Conservation (phyloP, 192 early-diverging fungal species). For the Chytriomyces sp. region DNA sequence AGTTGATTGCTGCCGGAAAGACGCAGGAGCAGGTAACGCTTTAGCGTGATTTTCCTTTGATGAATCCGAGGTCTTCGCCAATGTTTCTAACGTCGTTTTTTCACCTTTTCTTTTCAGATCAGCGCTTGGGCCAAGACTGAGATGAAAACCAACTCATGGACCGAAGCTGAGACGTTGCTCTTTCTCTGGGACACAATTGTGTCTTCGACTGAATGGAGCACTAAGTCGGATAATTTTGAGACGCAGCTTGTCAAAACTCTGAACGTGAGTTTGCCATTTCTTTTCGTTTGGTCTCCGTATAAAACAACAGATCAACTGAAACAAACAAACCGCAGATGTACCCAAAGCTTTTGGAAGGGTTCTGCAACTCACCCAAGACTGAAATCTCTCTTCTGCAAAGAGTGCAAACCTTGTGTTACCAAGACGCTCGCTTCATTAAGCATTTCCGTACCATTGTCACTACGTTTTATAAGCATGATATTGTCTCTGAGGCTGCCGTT, state of each 20-base stretch:
- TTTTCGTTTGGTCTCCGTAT: neutral
- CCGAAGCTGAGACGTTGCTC: constrained; percentile 74
- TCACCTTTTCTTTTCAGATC: constrained; percentile 52
- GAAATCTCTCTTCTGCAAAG: constrained; percentile 86
- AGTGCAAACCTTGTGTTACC: constrained; percentile 85
- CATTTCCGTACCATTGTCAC: constrained; percentile 82
- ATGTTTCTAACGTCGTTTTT: constrained; percentile 6
- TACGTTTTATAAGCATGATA: constrained; percentile 87
- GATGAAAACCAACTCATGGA: constrained; percentile 70
- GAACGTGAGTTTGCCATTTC: constrained; percentile 9
- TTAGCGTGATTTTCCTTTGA: neutral
- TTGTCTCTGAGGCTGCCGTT: constrained; percentile 88
- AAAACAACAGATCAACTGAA: neutral
- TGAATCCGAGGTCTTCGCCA: neutral
- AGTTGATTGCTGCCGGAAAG: constrained; percentile 66
- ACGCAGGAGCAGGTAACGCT: constrained; percentile 60
- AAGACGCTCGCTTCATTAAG: constrained; percentile 87
- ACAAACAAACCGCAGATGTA: constrained; percentile 56
- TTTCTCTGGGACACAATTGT: constrained; percentile 87
- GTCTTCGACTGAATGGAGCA: constrained; percentile 76
- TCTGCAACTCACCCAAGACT: constrained; percentile 79
- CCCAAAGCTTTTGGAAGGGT: constrained; percentile 74
- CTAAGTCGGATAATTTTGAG: constrained; percentile 86
- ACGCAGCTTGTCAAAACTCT: constrained; percentile 57
- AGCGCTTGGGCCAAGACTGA: constrained; percentile 67